Percentiles rank a stretch among this genome's conserved stretches.
Conservation (phyloP, 1,284 basidiomycete genomes). For the Trichosporon sp. region DNA sequence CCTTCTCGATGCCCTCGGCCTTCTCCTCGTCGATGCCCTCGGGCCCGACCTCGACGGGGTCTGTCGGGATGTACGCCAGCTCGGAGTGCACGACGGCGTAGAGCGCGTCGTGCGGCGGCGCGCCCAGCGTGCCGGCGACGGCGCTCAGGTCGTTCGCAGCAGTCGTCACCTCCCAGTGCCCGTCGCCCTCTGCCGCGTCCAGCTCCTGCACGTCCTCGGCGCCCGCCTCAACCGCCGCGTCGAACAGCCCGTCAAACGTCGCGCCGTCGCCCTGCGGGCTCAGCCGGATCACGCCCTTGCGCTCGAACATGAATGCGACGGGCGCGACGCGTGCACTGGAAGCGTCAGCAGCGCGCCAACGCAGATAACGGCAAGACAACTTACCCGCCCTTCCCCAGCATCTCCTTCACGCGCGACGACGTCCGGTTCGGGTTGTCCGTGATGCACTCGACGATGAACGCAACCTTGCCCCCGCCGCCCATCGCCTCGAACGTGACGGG, state of each 20-base stretch:
- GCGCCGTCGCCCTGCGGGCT: constrained; percentile 42
- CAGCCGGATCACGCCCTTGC: constrained; percentile 63
- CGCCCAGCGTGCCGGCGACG: constrained; percentile 24
- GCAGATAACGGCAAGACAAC: constrained; percentile 22
- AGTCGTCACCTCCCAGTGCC: constrained; percentile 34
- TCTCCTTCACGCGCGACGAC: constrained; percentile 60
- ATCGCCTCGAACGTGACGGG: constrained; percentile 64
- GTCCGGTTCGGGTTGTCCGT: constrained; percentile 71
- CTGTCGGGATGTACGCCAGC: constrained; percentile 36
- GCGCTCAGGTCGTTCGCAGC: constrained; percentile 30
- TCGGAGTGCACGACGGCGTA: constrained; percentile 35
- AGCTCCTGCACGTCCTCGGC: constrained; percentile 53
- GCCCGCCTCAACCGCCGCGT: constrained; percentile 46
- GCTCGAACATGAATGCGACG: constrained; percentile 71
- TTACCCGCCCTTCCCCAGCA: constrained; percentile 60
- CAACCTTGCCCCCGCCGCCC: constrained; percentile 60
- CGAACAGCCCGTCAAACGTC: constrained; percentile 46
- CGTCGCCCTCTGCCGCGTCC: constrained; percentile 27
- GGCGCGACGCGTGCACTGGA: constrained; percentile 65
- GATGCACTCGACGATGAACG: constrained; percentile 70
- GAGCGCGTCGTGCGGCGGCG: constrained; percentile 18
- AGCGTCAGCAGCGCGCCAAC: neutral
- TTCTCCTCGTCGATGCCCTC: constrained; percentile 32
- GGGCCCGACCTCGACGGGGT: constrained; percentile 27
- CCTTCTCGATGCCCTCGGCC: constrained; percentile 29